phyloP scores from a whole-genome alignment of 2,329 filamentous ascomycete species.

The Penicillium palitans region DNA sequence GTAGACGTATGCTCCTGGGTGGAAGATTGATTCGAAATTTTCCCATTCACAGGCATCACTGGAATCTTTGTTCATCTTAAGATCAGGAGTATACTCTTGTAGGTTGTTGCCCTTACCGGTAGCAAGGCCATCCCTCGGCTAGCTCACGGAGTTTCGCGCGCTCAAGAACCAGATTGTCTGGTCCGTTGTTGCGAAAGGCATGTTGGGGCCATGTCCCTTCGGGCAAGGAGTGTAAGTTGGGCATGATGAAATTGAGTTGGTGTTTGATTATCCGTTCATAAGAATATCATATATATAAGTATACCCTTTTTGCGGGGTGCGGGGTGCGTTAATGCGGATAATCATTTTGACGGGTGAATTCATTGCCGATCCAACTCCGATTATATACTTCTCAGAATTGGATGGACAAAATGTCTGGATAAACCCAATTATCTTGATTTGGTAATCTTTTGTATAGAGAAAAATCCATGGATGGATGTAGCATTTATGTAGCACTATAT shows the following conservation, averaged over 20 bases:
- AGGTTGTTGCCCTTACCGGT: slow-evolving; percentile 34
- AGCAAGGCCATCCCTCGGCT: slow-evolving; percentile 53
- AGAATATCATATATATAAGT: background rate
- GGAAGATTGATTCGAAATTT: slow-evolving; percentile 54
- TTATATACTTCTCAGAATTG: background rate
- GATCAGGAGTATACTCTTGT: background rate
- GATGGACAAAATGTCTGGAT: background rate
- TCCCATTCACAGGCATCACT: slow-evolving; percentile 56
- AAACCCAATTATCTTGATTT: background rate
- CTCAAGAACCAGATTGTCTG: slow-evolving; percentile 47
- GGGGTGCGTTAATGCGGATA: background rate
- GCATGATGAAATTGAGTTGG: slow-evolving; percentile 27
- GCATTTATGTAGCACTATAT: background rate
- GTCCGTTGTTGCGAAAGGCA: slow-evolving; percentile 52
- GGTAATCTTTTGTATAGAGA: too few species aligned
- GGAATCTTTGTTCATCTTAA: background rate
- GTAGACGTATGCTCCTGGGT: slow-evolving; percentile 51
- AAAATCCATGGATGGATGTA: too few species aligned
- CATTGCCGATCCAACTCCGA: background rate
- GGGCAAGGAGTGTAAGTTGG: slow-evolving; percentile 40
- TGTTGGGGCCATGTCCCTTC: slow-evolving; percentile 38
- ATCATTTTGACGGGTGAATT: background rate
- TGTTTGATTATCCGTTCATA: background rate
- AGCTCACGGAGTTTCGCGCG: slow-evolving; percentile 51
- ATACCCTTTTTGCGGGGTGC: background rate